Base-by-base conservation (phyloP, 2,329 filamentous ascomycete species). In the Talaromyces sp. region DNA sequence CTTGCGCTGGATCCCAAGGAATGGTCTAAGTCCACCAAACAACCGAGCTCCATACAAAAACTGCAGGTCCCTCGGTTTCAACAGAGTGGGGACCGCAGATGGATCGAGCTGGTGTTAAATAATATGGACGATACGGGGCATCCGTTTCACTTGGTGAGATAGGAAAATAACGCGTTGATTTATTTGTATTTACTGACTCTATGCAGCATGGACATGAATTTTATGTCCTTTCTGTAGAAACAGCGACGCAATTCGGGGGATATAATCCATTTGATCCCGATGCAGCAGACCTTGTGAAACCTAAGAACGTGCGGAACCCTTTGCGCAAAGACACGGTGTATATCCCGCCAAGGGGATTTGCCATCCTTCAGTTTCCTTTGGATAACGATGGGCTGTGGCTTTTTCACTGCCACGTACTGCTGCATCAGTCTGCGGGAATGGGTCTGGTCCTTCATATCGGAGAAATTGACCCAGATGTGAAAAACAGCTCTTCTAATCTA, bases 361-460 rank as follows among this genome's bases (percentile, higher is more conserved):
- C 82, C 25, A 82, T 85, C 4, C 71, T 86, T 3, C 76, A 84
- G 2, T 86, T 86, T 72, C 71, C 72, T 11, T 80, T 82, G 5
- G 78, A 84, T 65, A 85, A 85, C 61, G 80, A 80, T 6, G 80
- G 76, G 8, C 69, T 80, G 2, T 81, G 79, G 78, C 59, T 81
- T 1, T 79, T 81, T 63, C 79, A 82, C 65, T 82, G 81, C 63
- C 79, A 82, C 67, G 77, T 81, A 33, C 71, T 82, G 61, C 82
- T 80, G 80, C 83, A 85, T 68, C 68, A 69, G 59, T 76, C 72
- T 1, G 75, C 72, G 25, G 78, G 79, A 1, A 79, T 79, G 75
- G 73, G 73, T 1, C 78, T 80, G 72, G 63, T 51, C 10, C 19
- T 51, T 51, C 44, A 27, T 10, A 51, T 51, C 19, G 44, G 44